Conservation (phyloP, 2,329 filamentous ascomycete genomes). For the Nigrospora sphaerica region DNA sequence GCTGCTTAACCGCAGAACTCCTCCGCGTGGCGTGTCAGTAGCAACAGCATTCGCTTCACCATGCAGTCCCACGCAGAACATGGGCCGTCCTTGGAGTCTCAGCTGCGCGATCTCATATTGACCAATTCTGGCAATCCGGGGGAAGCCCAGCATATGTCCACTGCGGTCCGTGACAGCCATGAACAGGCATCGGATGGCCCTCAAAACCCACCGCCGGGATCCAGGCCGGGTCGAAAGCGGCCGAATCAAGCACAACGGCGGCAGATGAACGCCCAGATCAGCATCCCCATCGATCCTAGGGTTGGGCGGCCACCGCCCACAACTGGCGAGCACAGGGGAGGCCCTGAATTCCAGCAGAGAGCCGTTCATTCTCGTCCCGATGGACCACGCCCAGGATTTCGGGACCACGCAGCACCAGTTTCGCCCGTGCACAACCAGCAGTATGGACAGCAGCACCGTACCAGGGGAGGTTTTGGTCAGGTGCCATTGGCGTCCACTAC, state of each 20-base stretch:
- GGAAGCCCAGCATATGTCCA: no score
- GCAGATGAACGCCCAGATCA: conserved; percentile 53
- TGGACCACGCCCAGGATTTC: conserved; percentile 7
- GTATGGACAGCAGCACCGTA: conserved; percentile 6
- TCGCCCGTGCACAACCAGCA: conserved; percentile 7
- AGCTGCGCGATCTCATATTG: not conserved
- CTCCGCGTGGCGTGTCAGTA: no score
- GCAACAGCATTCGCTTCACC: not conserved
- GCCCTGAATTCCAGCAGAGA: conserved; percentile 11
- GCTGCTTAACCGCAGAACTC: no score
- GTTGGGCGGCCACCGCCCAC: conserved; percentile 11
- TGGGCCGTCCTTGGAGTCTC: not conserved
- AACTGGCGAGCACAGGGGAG: not conserved
- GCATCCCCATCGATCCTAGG: conserved; percentile 46
- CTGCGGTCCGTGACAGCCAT: not conserved
- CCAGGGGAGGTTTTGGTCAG: conserved; percentile 9
- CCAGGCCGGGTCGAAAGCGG: conserved; percentile 37
- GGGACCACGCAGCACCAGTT: conserved; percentile 7
- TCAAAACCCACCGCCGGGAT: not conserved
- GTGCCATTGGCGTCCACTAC: conserved; percentile 4
- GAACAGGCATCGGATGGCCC: not conserved
- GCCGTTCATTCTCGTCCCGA: conserved; percentile 22
- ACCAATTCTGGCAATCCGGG: not conserved
- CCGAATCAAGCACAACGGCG: conserved; percentile 57
- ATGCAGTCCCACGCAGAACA: not conserved